phyloP scores from a whole-genome alignment of 106 monocot species.

The Dendrobium catenatum region DNA sequence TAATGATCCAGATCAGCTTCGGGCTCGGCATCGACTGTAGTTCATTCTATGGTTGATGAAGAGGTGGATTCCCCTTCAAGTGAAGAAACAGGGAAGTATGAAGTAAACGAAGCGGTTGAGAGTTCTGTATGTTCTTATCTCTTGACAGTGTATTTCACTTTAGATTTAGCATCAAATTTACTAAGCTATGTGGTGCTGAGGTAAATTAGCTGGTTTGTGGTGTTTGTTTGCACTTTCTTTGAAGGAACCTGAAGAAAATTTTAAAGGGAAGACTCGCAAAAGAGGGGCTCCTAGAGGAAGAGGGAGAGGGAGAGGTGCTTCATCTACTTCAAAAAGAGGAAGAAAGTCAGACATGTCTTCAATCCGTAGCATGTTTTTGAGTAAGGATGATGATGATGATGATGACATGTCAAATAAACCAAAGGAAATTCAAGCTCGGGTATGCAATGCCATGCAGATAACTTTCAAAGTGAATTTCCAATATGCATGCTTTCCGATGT shows the following conservation, averaged over 20 bases:
- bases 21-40: constrained; percentile 40
- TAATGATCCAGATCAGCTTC: constrained; percentile 41
- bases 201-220: background rate
- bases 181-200: background rate
- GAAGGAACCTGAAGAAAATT: constrained; percentile 78
- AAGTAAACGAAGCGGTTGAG: constrained; percentile 60
- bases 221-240: background rate
- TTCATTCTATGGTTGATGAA: constrained; percentile 46
- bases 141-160: background rate
- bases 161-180: background rate
- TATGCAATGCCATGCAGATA: constrained; percentile 10
- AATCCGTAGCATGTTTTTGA: constrained; percentile 61
- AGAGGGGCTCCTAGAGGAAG: constrained; percentile 65
- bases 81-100: constrained; percentile 64
- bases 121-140: constrained; percentile 49
- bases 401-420: constrained; percentile 36
- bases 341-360: constrained; percentile 51
- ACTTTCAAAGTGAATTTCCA: background rate
- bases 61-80: constrained; percentile 67
- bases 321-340: constrained; percentile 53
- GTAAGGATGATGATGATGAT: constrained; percentile 57
- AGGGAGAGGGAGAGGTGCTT: constrained; percentile 55
- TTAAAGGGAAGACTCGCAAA: constrained; percentile 44
- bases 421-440: constrained; percentile 44
- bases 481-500: background rate